Base-by-base conservation (phyloP, 805 yeast genomes). In the Metschnikowia vanudenii region DNA sequence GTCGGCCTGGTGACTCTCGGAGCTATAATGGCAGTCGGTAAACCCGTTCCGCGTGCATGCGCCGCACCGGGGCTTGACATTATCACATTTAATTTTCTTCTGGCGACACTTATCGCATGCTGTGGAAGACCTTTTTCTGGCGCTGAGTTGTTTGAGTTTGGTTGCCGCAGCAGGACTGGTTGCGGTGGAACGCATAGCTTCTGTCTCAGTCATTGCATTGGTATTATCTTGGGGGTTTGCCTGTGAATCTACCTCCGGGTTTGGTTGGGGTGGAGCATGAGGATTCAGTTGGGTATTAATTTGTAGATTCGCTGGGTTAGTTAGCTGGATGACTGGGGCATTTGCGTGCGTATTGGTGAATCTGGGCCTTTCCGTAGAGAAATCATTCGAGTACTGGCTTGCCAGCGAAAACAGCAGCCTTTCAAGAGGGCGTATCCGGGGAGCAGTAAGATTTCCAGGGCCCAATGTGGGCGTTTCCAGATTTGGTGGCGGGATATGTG, bases 61-160 rank as follows among this genome's bases (percentile, higher is more conserved):
- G 10, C 73, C 68, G 45, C 73, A 68, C 29, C 59, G 46, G 1
- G 73, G 73, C 26, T 69, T 51, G 28, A 54, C 48, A 44, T 68
- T 68, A 49, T 68, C 74, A 54, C 73, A 68, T 48, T 64, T 66
- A 45, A 66, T 63, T 45, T 68, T 68, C 46, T 66, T 66, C 20
- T 61, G 45, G 37, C 73, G 54, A 46, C 73, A 68, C 6, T 63
- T 59, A 47, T 67, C 71, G 52, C 74, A 68, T 0, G 74, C 74
- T 0, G 74, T 67, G 33, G 39, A 39, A 24, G 37, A 30, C 11
- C 53, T 41, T 35, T 43, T 42, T 7, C 36, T 4, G 13, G 36
- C 36, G 13, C 11, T 18, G 22, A 17, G 20, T 17, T 33, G 33
- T 30, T 30, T 30, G 14, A 17, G n/a, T 17, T 33, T 33, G 8